phyloP scores from a whole-genome alignment of 2,329 filamentous ascomycete species.

The Elsinoe australis region DNA sequence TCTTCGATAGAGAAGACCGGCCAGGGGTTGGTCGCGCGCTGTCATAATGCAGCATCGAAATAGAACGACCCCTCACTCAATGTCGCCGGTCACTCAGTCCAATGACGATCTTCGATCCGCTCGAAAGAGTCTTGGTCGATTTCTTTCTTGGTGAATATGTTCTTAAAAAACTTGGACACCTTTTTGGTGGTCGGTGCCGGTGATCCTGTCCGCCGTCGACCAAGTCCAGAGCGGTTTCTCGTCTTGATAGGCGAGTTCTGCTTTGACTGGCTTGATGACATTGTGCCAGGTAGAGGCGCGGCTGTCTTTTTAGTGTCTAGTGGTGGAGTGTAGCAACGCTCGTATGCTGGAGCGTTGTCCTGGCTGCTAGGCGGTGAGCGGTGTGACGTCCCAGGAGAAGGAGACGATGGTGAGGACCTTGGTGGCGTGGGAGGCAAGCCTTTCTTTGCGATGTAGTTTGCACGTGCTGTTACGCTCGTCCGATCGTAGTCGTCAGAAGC shows the following conservation, averaged over 20 bases:
- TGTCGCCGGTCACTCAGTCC: no score
- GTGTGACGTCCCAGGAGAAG: neutral
- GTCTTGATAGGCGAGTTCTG: neutral
- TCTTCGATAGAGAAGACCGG: no score
- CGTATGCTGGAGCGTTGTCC: conserved; percentile 4
- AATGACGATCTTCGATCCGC: conserved; percentile 26
- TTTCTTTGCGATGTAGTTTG: neutral
- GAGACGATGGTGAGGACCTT: neutral
- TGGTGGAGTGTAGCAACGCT: neutral
- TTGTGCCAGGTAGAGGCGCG: conserved; percentile 15
- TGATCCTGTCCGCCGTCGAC: neutral
- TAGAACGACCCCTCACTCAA: no score
- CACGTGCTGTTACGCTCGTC: neutral
- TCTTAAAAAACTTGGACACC: conserved; percentile 23
- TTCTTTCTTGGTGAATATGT: conserved; percentile 25
- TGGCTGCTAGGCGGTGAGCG: neutral
- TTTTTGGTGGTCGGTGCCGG: neutral
- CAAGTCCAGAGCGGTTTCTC: neutral
- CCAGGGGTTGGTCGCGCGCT: no score
- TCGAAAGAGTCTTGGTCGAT: conserved; percentile 25
- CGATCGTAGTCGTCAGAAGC: neutral
- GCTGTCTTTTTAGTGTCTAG: neutral
- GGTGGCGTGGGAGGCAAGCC: neutral
- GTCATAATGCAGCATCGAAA: no score
- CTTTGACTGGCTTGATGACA: conserved; percentile 1